Base-by-base conservation (phyloP, 2,329 filamentous ascomycete genomes). In the Neonectria hederae region DNA sequence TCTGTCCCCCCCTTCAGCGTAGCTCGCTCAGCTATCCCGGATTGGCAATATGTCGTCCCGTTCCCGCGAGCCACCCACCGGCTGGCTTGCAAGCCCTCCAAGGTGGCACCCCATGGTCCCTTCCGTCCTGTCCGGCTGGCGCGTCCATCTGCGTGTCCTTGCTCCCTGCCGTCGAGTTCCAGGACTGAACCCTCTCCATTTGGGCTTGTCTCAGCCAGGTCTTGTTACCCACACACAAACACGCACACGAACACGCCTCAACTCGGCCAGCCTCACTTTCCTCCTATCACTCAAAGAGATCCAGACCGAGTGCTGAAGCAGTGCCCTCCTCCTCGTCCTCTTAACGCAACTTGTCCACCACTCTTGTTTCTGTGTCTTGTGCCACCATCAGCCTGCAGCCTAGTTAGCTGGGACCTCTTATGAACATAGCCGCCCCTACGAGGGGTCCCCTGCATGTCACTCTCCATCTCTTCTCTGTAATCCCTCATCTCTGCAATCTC, bases 171-270 rank as follows among this genome's bases (percentile, higher is more conserved):
- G 32, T 35, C 19, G 38, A 28, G 54, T 52, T 45, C 28, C 54
- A 66, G 54, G 55, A 26, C 53, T 52, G 21, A 53, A 22, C n/a
- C 35, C 59, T 14, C 19, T 59, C 65, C 45, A 43, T 65, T 62
- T 63, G 61, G 51, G 30, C 53, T 51, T 62, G 60, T 67, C 65
- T 60, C 59, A 73, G 59, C 68, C 60, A 63, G 46, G 52, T 64
- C 68, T 26, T 51, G 42, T 54, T 48, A 54, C 40, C 45, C 53
- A 61, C 46, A 30, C 28, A 65, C 62, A 52, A 40, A 40, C 45
- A 48, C 45, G 17, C 66, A 32, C 30, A 14, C 21, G 35, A 26
- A 54, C 32, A 22, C 55, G 43, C 35, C 24, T 43, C 51, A 45
- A 59, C 24, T 28, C 32, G 21, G 58, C 49, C 57, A 55, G 60